phyloP scores from a whole-genome alignment of 2,329 filamentous ascomycete genomes.

The Mycogone perniciosa region DNA sequence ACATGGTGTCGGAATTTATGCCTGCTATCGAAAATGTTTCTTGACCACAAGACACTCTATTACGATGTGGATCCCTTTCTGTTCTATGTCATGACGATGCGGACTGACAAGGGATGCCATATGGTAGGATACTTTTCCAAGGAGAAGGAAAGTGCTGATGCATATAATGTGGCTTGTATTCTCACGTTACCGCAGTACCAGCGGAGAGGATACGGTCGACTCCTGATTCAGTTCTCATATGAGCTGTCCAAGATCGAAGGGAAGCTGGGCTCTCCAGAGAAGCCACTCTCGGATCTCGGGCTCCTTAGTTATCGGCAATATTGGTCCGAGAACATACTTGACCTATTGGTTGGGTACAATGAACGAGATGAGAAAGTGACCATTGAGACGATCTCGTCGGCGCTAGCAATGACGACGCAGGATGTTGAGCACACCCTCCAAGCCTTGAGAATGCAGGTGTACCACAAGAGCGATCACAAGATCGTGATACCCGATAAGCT shows the following conservation, averaged over 20 bases:
- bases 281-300: slow-evolving; percentile 89
- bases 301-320: slow-evolving; percentile 92
- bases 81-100: slow-evolving; percentile 95
- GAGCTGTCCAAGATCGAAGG: slow-evolving; percentile 92
- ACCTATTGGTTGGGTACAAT: slow-evolving; percentile 69
- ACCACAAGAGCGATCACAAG: slow-evolving; percentile 94
- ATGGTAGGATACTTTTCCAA: slow-evolving; percentile 99
- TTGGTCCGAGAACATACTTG: slow-evolving; percentile 93
- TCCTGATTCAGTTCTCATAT: slow-evolving; percentile 96
- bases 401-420: slow-evolving; percentile 91
- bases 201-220: slow-evolving; percentile 83
- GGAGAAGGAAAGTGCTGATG: slow-evolving; percentile 94
- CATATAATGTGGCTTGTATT: slow-evolving; percentile 98
- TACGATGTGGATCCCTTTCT: slow-evolving; percentile 99
- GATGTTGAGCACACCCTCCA: slow-evolving; percentile 94
- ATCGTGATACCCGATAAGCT: slow-evolving; percentile 85
- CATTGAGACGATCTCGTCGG: slow-evolving; percentile 74
- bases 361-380: slow-evolving; percentile 66
- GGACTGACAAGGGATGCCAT: slow-evolving; percentile 84
- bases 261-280: slow-evolving; percentile 93
- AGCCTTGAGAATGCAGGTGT: slow-evolving; percentile 89
- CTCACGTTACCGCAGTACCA: slow-evolving; percentile 94
- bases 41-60: slow-evolving; percentile 97
- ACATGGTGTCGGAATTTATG: slow-evolving; percentile 97
- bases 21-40: slow-evolving; percentile 88